phyloP scores from a whole-genome alignment of 2,329 filamentous ascomycete genomes.

The Penicillium brasilianum region DNA sequence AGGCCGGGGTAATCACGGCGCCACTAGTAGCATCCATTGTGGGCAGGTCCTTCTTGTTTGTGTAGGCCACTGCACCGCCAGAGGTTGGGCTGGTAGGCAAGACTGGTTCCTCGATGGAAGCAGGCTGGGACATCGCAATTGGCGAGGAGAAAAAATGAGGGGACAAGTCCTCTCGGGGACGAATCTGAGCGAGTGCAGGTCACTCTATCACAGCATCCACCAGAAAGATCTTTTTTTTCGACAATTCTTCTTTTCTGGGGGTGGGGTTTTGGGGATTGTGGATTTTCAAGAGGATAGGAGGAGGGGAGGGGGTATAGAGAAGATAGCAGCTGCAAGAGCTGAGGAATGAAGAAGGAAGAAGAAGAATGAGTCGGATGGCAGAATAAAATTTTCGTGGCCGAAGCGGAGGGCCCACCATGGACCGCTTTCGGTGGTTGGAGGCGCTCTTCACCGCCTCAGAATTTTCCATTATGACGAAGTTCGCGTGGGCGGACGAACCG shows the following conservation, averaged over 20 bases:
- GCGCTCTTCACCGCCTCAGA: conserved; percentile 22
- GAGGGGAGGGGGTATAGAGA: conserved; percentile 7
- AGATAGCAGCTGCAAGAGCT: conserved; percentile 29
- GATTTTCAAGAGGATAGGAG: conserved; percentile 7
- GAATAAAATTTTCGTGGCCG: conserved; percentile 28
- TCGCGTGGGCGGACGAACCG: neutral
- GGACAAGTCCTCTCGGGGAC: conserved; percentile 47
- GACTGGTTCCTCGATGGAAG: conserved; percentile 35
- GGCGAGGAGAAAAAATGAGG: conserved; percentile 26
- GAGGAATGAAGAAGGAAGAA: conserved; percentile 25
- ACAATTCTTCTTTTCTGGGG: conserved; percentile 7
- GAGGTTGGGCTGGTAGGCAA: conserved; percentile 47
- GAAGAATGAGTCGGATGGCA: conserved; percentile 19
- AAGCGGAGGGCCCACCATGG: conserved; percentile 16
- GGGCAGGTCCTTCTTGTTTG: conserved; percentile 39
- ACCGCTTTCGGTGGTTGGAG: conserved; percentile 18
- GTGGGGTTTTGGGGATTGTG: conserved; percentile 1
- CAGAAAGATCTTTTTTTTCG: conserved; percentile 10
- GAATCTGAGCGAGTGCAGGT: conserved; percentile 33
- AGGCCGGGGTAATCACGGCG: conserved; percentile 57
- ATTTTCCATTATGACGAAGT: conserved; percentile 14
- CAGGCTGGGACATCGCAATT: conserved; percentile 38
- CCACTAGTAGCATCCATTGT: conserved; percentile 40
- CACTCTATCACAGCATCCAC: conserved; percentile 48
- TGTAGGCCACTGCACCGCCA: conserved; percentile 48